Evolutionary conservation across 2,329 filamentous ascomycete species (phyloP), one percentile per base, ranked within the genome.

Genomic region (Eurotiales sp.): DNA sequence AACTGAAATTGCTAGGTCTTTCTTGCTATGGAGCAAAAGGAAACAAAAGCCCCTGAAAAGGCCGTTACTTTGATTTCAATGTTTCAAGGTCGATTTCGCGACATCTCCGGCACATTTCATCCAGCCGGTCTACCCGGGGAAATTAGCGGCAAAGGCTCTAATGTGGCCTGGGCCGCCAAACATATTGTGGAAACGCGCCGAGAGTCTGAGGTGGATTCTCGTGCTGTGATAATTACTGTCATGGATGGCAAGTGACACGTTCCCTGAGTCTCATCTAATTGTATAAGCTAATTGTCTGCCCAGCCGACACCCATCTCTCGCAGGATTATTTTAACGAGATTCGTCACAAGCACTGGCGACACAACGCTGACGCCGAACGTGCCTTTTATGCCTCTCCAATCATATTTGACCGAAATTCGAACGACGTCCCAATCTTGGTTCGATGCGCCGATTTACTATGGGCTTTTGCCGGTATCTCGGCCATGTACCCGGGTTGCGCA

Each of bases 61-160:
- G 85, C 85, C 10, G 72, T 77, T 53, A 74, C 73, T 8, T 72
- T 88, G 14, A 77, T 84, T n/a, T 76, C 80, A 42, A 78, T 80
- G 53, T 88, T 86, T 59, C 70, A 77, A 56, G 81, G 81, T 61
- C 81, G 78, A 52, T 88, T 89, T 63, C 80, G 81, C 37, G 79
- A 77, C 53, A 84, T 89, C 59, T 80, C 82, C 59, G 84, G 81
- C 63, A 87, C 84, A 2, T 68, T 87, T 11, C 86, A 89, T 60
- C 85, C 86, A 1, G 69, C 75, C 19, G 81, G 82, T 50, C 80
- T 88, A 46, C 78, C 80, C 3, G 82, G 83, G 11, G 86, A 89
- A 64, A 80, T 85, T 45, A 83, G 85, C 49, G 86, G 86, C 52
- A 89, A 89, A 64, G 86, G 86, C 56, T 88, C 85, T 72, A 89